Conservation (phyloP, 352 stramenopile species). For the Pythium myriotylum region DNA sequence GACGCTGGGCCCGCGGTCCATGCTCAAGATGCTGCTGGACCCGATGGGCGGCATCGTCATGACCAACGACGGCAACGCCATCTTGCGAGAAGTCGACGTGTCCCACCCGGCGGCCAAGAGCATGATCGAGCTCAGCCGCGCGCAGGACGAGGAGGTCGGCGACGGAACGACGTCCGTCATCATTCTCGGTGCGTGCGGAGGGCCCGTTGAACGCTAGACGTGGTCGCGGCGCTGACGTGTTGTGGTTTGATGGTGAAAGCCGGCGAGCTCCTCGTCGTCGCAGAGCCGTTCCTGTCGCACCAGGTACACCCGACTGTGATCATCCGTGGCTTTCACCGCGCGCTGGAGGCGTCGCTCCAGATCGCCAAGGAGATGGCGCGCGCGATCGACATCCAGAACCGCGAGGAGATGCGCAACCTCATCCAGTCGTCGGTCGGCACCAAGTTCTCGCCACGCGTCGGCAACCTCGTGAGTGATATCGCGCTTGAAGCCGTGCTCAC, state of each 20-base stretch:
- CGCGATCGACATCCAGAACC: slow-evolving; percentile 95
- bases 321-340: slow-evolving; percentile 94
- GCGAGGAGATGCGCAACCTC: slow-evolving; percentile 94
- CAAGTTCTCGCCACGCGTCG: slow-evolving; percentile 98
- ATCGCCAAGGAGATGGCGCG: slow-evolving; percentile 94
- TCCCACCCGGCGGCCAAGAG: slow-evolving; percentile 98
- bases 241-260: slow-evolving; percentile 43
- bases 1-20: slow-evolving; percentile 97
- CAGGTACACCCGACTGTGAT: slow-evolving; percentile 99
- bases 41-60: slow-evolving; percentile 99
- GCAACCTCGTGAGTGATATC: slow-evolving; percentile 97
- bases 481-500: slow-evolving; percentile 97
- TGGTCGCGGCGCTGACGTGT: neutral
- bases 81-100: slow-evolving; percentile 98
- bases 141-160: slow-evolving; percentile 99
- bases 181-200: slow-evolving; percentile 91
- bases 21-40: slow-evolving; percentile 99
- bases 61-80: slow-evolving; percentile 99
- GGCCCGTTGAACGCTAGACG: too few species aligned
- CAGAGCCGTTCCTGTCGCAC: slow-evolving; percentile 96
- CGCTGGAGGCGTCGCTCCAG: slow-evolving; percentile 86
- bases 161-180: slow-evolving; percentile 99
- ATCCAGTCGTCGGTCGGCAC: slow-evolving; percentile 97
- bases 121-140: slow-evolving; percentile 99
- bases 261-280: slow-evolving; percentile 96